Evolutionary conservation across 768 basidiomycete genomes (phyloP), one percentile per base, ranked within the genome.

Genomic region (Epithele typhae): DNA sequence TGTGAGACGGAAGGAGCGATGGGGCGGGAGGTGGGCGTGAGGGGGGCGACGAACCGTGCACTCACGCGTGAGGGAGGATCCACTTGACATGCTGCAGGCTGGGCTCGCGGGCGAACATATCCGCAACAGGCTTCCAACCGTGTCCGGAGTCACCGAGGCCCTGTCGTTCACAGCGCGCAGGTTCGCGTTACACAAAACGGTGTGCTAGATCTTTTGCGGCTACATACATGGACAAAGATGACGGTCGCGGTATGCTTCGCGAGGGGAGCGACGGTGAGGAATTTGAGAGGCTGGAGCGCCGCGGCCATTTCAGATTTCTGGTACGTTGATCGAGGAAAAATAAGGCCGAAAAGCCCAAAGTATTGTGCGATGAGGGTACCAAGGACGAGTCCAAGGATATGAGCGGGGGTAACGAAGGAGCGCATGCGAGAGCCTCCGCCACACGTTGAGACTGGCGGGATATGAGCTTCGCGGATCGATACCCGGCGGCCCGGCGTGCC

Each of bases 151-250:
- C 84, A 18, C 89, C 88, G 34, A 91, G 69, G 23, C 89, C 87
- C 86, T 90, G 58, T 32, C 35, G 17, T 39, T 15, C 11, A 22
- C 9, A 9, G 18, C 15, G 44, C 9, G 41, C 47, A 23, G 43
- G 37, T 27, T 25, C 21, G 23, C 37, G 44, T 14, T 19, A 24
- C 38, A 52, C 23, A 17, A 35, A 47, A 12, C 25, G 18, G 14
- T 19, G 11, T 15, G 21, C 12, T 12, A 17, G n/a, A n/a, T n/a
- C n/a, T n/a, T n/a, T n/a, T n/a, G n/a, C n/a, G n/a, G 9, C 7
- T 3, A 65, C 86, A 58, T 63, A 92, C 92, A 75, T 96, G 93
- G 33, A 92, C 68, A 64, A 95, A 92, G 58, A 95, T 85, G 53
- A 95, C 79, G 0, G 90, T 92, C 7, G 90, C 88, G 7, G 87